These are phyloP conservation scores for Beta macrorhiza DNA, from an alignment of 179 eudicot genomes.

Conservation along the genomic window DNA sequence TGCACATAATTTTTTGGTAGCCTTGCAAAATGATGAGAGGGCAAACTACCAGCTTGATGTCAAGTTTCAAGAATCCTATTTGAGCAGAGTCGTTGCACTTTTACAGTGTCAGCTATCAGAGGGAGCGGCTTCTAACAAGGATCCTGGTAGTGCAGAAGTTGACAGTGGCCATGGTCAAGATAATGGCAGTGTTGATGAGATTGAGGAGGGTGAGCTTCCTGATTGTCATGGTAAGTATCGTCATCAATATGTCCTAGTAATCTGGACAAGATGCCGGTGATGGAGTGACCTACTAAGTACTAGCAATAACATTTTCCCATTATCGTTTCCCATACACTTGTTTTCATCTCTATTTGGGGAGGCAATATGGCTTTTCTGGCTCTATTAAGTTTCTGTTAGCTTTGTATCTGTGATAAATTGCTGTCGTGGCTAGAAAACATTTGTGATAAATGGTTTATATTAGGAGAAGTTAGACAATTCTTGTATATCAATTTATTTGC, in stretches of 20 bases:
- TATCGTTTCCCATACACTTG: neutral
- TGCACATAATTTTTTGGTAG: slow-evolving; percentile 83
- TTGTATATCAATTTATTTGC: too few relatives aligned
- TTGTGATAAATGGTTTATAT: neutral
- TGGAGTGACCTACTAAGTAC: too few relatives aligned
- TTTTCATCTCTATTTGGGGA: neutral
- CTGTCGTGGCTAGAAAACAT: neutral
- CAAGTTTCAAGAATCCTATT: slow-evolving; percentile 92
- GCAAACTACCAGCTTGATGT: slow-evolving; percentile 94
- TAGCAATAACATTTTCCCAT: neutral
- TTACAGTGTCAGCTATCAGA: slow-evolving; percentile 85
- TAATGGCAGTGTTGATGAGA: slow-evolving; percentile 48
- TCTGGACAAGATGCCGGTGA: neutral
- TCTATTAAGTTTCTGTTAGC: neutral
- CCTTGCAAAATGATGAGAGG: slow-evolving; percentile 95
- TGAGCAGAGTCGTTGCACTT: slow-evolving; percentile 73
- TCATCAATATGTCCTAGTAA: neutral
- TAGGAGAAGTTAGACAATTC: too few relatives aligned
- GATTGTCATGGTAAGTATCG: slow-evolving; percentile 73
- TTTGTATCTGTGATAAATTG: neutral
- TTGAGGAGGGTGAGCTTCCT: slow-evolving; percentile 98
- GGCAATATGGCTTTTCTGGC: neutral
- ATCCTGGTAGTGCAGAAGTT: slow-evolving; percentile 30
- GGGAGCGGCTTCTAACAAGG: slow-evolving; percentile 70
- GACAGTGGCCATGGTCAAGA: slow-evolving; percentile 34